Percentiles rank a stretch among this genome's conserved stretches.
Evolutionary conservation across 495 filamentous ascomycete genomes (phyloP).

Genomic region (Paragyromitra xinjiangensis): DNA sequence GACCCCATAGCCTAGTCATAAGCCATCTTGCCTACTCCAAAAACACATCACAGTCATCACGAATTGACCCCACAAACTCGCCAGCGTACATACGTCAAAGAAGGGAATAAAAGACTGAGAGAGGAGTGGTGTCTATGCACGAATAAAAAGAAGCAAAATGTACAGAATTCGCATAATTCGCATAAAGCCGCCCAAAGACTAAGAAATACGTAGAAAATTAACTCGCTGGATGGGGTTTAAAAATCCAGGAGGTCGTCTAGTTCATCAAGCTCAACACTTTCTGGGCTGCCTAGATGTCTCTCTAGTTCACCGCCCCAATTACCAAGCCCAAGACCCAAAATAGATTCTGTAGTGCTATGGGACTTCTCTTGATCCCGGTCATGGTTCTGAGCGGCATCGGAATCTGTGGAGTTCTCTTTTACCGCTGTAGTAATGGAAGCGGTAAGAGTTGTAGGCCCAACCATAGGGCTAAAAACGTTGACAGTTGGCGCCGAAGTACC

Average conservation of each 20-base stretch:
- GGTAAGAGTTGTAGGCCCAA: slow-evolving; percentile 36
- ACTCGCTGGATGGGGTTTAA: slow-evolving; percentile 58
- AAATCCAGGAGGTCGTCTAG: slow-evolving; percentile 86
- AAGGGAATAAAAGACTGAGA: slow-evolving; percentile 10
- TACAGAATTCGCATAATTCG: slow-evolving; percentile 38
- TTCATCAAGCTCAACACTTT: slow-evolving; percentile 90
- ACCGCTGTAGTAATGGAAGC: slow-evolving; percentile 10
- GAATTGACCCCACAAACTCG: slow-evolving; percentile 17
- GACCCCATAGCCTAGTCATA: slow-evolving; percentile 12
- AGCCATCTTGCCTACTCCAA: slow-evolving; percentile 29
- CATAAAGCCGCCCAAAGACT: slow-evolving; percentile 40
- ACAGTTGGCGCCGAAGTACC: slow-evolving; percentile 57
- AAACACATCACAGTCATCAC: slow-evolving; percentile 13
- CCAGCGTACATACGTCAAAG: slow-evolving; percentile 30
- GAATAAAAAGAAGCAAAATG: slow-evolving; percentile 25
- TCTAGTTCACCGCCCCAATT: slow-evolving; percentile 66
- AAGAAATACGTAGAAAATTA: slow-evolving; percentile 26
- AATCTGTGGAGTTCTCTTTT: slow-evolving; percentile 29
- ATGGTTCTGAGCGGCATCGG: slow-evolving; percentile 39
- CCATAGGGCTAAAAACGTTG: slow-evolving; percentile 55
- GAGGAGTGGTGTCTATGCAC: slow-evolving; percentile 49
- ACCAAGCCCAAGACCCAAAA: slow-evolving; percentile 62
- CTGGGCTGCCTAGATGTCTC: slow-evolving; percentile 78
- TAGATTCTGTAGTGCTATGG: slow-evolving; percentile 51
- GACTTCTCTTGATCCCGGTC: slow-evolving; percentile 51